A percentile compares a stretch with the other conserved stretches of the same genome.
Evolutionary conservation across 73 alveolate species (phyloP).

Genomic region (Symbiodinium natans): DNA sequence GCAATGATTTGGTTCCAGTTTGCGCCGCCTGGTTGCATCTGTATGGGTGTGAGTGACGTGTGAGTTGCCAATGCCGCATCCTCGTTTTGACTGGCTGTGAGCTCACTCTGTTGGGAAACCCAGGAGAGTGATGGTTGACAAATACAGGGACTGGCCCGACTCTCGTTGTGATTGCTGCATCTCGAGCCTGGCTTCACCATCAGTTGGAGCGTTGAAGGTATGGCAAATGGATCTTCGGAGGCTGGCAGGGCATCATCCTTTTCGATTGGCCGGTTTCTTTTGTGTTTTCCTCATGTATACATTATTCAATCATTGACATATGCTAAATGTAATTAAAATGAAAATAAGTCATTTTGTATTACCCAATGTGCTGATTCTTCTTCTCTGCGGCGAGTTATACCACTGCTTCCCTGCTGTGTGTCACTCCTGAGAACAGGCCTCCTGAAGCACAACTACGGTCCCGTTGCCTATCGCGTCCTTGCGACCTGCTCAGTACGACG

Average conservation of each 20-base stretch:
- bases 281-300: background rate
- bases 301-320: background rate
- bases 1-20: background rate
- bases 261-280: background rate
- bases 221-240: background rate
- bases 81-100: no score
- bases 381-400: no score
- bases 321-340: background rate
- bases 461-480: constrained; percentile 21
- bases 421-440: background rate
- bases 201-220: no score
- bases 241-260: background rate
- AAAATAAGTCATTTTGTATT: background rate
- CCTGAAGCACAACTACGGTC: constrained; percentile 62
- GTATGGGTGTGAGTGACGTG: background rate
- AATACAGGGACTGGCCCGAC: background rate
- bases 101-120: no score
- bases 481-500: background rate
- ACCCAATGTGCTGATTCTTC: background rate
- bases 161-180: background rate
- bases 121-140: background rate
- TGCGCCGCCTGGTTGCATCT: background rate
- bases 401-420: background rate
- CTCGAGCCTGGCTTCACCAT: no score
- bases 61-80: no score